phyloP scores from a whole-genome alignment of 805 yeast genomes.

The Zygosaccharomyces kombuchaensis region DNA sequence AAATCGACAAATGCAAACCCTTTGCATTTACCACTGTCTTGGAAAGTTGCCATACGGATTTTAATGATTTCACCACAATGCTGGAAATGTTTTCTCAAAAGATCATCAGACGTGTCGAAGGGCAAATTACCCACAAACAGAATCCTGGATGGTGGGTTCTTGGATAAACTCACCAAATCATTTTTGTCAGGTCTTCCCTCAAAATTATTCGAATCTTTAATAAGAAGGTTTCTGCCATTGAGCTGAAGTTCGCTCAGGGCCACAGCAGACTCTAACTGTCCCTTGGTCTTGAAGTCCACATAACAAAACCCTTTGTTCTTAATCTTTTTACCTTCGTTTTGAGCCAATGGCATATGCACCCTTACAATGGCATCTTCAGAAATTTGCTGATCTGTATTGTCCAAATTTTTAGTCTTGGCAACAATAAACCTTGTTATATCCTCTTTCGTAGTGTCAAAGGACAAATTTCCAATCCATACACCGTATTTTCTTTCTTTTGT shows the following conservation, averaged over 20 bases:
- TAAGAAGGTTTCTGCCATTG: constrained; percentile 81
- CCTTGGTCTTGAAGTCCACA: constrained; percentile 64
- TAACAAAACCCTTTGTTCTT: constrained; percentile 79
- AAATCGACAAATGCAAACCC: constrained; percentile 94
- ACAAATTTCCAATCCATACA: constrained; percentile 92
- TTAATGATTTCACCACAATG: constrained; percentile 84
- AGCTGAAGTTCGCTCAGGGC: constrained; percentile 64
- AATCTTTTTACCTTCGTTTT: constrained; percentile 54
- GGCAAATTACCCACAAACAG: constrained; percentile 90
- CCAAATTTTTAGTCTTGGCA: constrained; percentile 48
- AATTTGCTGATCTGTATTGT: constrained; percentile 39
- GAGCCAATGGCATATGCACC: constrained; percentile 69
- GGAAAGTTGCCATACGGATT: constrained; percentile 96
- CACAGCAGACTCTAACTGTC: constrained; percentile 59
- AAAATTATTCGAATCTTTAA: constrained; percentile 73
- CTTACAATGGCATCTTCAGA: constrained; percentile 62
- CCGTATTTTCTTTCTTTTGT: constrained; percentile 47
- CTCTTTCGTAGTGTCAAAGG: constrained; percentile 77
- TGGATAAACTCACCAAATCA: constrained; percentile 46
- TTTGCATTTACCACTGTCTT: constrained; percentile 93
- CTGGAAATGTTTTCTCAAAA: constrained; percentile 75
- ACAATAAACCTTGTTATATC: constrained; percentile 63
- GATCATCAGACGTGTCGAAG: constrained; percentile 82
- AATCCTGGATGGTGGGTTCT: constrained; percentile 85
- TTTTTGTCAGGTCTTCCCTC: constrained; percentile 80